Percentiles rank a stretch among this genome's conserved stretches.
Evolutionary conservation across 495 filamentous ascomycete species (phyloP).

Genomic region (Umbilicaria muhlenbergii): DNA sequence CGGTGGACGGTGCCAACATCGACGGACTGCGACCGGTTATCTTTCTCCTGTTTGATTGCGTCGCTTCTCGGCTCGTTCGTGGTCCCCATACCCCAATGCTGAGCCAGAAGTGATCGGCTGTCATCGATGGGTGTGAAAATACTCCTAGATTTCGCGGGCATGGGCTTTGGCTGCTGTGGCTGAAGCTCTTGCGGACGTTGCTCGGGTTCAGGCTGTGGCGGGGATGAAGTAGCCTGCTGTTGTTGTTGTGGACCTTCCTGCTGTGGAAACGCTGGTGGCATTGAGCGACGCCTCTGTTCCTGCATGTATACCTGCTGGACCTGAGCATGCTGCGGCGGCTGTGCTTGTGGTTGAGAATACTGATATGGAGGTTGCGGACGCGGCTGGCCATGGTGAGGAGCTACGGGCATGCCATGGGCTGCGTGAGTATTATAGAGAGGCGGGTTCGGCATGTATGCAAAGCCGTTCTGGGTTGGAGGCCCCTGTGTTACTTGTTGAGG

Average conservation of each 20-base stretch:
- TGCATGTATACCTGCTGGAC: constrained; percentile 51
- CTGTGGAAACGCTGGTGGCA: constrained; percentile 37
- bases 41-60: constrained; percentile 24
- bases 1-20: constrained; percentile 36
- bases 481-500: constrained; percentile 27
- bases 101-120: constrained; percentile 70
- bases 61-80: constrained; percentile 29
- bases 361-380: constrained; percentile 26
- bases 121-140: constrained; percentile 97
- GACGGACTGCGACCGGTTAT: constrained; percentile 36
- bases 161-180: constrained; percentile 45
- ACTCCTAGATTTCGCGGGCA: constrained; percentile 71
- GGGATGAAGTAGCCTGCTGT: constrained; percentile 20
- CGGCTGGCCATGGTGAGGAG: constrained; percentile 23
- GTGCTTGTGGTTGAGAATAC: constrained; percentile 22
- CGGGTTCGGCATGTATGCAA: constrained; percentile 70
- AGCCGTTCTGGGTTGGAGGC: constrained; percentile 40
- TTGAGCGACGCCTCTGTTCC: constrained; percentile 47
- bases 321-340: constrained; percentile 34
- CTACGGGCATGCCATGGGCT: constrained; percentile 12
- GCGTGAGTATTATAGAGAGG: constrained; percentile 71
- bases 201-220: constrained; percentile 26
- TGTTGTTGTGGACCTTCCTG: constrained; percentile 25
- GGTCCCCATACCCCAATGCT: constrained; percentile 55
- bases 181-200: constrained; percentile 26